Conservation (phyloP, 257 asterid species). For the Echium plantagineum region DNA sequence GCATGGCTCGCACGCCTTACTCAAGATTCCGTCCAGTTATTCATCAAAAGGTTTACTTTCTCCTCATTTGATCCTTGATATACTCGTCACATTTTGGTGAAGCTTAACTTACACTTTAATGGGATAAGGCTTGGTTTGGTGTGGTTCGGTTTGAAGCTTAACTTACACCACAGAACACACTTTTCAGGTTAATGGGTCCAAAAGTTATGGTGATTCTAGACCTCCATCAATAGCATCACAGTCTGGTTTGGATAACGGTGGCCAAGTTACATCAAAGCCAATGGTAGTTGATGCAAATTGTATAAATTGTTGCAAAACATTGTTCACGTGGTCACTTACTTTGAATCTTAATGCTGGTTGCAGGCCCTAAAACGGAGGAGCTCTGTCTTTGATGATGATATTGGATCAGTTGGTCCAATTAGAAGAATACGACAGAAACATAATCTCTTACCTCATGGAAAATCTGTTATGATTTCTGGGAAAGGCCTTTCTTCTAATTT, state of each 20-base stretch:
- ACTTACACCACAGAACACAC: constrained; percentile 5
- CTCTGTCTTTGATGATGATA: constrained; percentile 62
- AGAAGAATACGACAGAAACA: constrained; percentile 73
- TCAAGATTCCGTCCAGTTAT: constrained; percentile 49
- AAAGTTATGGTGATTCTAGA: constrained; percentile 29
- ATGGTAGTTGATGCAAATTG: constrained; percentile 24
- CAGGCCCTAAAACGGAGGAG: constrained; percentile 79
- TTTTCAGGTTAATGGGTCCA: constrained; percentile 46
- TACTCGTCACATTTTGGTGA: constrained; percentile 1
- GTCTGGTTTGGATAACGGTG: constrained; percentile 27
- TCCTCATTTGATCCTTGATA: constrained; percentile 1
- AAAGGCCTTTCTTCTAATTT: constrained; percentile 32
- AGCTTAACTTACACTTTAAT: constrained; percentile 3
- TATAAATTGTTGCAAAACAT: neutral
- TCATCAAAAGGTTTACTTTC: constrained; percentile 34
- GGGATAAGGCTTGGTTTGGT: no score
- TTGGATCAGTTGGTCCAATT: constrained; percentile 63
- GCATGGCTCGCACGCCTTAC: constrained; percentile 90
- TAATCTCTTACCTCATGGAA: constrained; percentile 34
- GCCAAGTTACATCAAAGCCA: constrained; percentile 25
- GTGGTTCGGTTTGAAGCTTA: neutral
- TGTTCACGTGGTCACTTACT: constrained; percentile 2
- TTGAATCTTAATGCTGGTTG: constrained; percentile 12
- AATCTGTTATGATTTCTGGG: constrained; percentile 23
- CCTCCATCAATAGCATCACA: constrained; percentile 26